Percentiles rank a stretch among this genome's conserved stretches.
These are phyloP conservation scores for Starmerella potacharoeniae DNA, from an alignment of 805 yeast genomes.

Conservation along the genomic window DNA sequence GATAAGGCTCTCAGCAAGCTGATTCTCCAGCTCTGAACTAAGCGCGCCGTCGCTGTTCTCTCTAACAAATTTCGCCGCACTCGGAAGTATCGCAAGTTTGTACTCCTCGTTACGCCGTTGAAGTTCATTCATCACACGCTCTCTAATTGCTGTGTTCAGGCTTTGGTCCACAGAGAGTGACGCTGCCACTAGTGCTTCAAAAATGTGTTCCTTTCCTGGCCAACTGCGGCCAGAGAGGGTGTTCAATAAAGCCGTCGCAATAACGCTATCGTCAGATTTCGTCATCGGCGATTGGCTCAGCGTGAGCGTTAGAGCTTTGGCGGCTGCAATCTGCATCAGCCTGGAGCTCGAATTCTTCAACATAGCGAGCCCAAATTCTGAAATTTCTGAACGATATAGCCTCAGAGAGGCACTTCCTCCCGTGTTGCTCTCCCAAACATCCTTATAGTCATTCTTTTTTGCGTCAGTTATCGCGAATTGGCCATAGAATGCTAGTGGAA, in stretches of 20 bases:
- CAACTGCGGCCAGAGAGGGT: constrained; percentile 72
- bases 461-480: constrained; percentile 44
- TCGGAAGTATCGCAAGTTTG: constrained; percentile 43
- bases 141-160: constrained; percentile 32
- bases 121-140: constrained; percentile 47
- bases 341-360: constrained; percentile 46
- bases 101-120: constrained; percentile 56
- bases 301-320: constrained; percentile 52
- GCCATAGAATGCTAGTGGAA: constrained; percentile 74
- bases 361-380: constrained; percentile 38
- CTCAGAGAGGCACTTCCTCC: constrained; percentile 62
- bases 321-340: constrained; percentile 56
- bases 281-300: constrained; percentile 32
- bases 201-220: constrained; percentile 72
- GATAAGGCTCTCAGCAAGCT: constrained; percentile 32
- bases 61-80: constrained; percentile 42
- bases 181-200: constrained; percentile 57
- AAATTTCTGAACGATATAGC: constrained; percentile 59
- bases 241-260: constrained; percentile 53
- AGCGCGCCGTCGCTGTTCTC: constrained; percentile 21
- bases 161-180: constrained; percentile 30
- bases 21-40: constrained; percentile 24
- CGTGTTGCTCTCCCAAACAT: constrained; percentile 69
- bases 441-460: constrained; percentile 41
- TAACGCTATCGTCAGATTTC: constrained; percentile 32